Base-by-base conservation (phyloP, 2,329 filamentous ascomycete species). In the Domatiomyces globalis region DNA sequence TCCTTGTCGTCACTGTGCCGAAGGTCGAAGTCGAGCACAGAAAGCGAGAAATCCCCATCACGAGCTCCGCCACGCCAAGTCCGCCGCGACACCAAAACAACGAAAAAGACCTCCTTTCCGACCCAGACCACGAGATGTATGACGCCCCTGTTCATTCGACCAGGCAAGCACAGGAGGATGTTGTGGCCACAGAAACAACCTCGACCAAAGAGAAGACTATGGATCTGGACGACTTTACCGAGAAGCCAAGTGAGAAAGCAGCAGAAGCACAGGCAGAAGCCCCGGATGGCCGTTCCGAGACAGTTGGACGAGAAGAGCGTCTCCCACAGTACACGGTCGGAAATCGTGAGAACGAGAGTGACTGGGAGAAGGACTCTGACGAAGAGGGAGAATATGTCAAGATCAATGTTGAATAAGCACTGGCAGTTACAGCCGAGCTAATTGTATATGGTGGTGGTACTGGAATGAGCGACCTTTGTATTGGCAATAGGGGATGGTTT, bases 1-100 rank as follows among this genome's bases (percentile, higher is more conserved):
- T 94, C 1, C 66, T 94, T 58, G 72, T 82, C 36, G 74, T 94
- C n/a, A 80, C 78, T n/a, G 78, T 94, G 1, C 85, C 85, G 6
- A 89, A 87, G 71, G 62, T 78, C 6, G 79, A 84, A 63, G 78
- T 73, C 66, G 79, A 79, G 1, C 53, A 58, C 15, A 39, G 59
- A 10, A 56, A 57, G 51, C 54, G 58, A 80, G 79, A 71, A 83
- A 79, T 58, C 33, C 54, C 49, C 18, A 58, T 62, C 49, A 52
- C 52, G 20, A 47, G 49, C 4, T 55, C 57, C 5, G 43, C 51
- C 12, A 51, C 51, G n/a, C 49, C 56, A 39, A 12, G 33, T 29
- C 39, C 51, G n/a, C 29, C 29, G 29, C 54, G 46, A 17, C 54
- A 49, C 51, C 52, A 22, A 53, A 73, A 74, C 7, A 70, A 74